Evolutionary conservation across 106 monocot species (phyloP), one percentile per base, ranked within the genome.

Genomic region (Dendrobium officinale): DNA sequence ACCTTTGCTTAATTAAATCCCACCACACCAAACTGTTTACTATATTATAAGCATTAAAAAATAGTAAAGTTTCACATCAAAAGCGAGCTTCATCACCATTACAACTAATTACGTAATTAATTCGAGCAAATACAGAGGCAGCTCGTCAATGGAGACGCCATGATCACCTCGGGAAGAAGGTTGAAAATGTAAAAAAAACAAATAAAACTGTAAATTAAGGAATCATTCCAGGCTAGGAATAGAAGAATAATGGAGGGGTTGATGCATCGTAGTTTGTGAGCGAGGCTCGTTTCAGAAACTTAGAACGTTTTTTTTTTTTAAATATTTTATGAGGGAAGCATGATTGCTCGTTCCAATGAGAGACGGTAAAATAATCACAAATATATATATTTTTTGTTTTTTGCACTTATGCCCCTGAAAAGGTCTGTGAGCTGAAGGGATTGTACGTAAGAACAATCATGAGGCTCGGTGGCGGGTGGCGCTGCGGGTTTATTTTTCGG

Each of bases 371-470:
- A 13, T 61, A 20, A 20, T 16, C 5, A 26, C 20, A 66, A 66
- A 66, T 66, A 5, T 22, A 1, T 66, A 7, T 26, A 26, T 51
- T 51, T 51, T 51, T 51, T 13, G 1, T 66, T 66, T 66, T 24
- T 66, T 66, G 64, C 64, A 66, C 26, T 66, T 66, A 66, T 66
- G 64, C 64, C 64, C n/a, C 64, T 20, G 64, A 66, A 66, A 66
- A 26, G 64, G 64, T 26, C 26, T 66, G 0, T 0, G 64, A 66
- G 64, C 24, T 26, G 64, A 66, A 66, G 64, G 7, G 64, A 66
- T 9, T 20, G 64, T 22, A 66, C 64, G 64, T 66, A 66, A n/a
- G 11, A 20, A 66, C 24, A 66, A 20, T 26, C 3, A 66, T 66
- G 64, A 66, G 20, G 9, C 11, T 3, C 15, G 70, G 18, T 70